Conservation (phyloP, 129 eudicot genomes). For the Sambucus nigra region DNA sequence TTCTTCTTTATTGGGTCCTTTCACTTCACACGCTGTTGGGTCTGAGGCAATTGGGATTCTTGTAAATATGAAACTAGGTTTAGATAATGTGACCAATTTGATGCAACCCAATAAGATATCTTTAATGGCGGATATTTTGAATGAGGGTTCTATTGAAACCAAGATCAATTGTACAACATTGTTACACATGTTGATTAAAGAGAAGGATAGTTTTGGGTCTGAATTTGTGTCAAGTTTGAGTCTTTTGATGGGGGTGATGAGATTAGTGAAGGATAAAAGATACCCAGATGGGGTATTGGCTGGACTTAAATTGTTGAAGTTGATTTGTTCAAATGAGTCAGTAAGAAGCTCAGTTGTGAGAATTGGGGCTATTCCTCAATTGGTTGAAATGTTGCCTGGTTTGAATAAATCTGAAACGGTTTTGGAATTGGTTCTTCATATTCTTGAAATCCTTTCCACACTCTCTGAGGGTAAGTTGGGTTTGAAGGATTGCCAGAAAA, state of each 20-base stretch:
- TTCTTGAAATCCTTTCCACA: slow-evolving; percentile 35
- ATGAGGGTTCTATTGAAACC: slow-evolving; percentile 68
- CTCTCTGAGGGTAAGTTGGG: slow-evolving; percentile 36
- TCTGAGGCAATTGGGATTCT: slow-evolving; percentile 50
- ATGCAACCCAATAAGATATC: slow-evolving; percentile 63
- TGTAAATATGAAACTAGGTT: slow-evolving; percentile 37
- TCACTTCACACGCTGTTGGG: slow-evolving; percentile 55
- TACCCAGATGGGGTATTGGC: slow-evolving; percentile 37
- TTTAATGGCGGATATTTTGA: slow-evolving; percentile 60
- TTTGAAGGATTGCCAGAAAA: slow-evolving; percentile 33
- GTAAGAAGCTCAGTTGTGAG: slow-evolving; percentile 35
- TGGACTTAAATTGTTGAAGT: slow-evolving; percentile 40
- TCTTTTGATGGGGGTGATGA: slow-evolving; percentile 51
- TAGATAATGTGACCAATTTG: slow-evolving; percentile 35
- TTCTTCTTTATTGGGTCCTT: slow-evolving; percentile 50
- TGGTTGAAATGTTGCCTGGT: slow-evolving; percentile 45
- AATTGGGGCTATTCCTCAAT: slow-evolving; percentile 50
- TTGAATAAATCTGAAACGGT: slow-evolving; percentile 30
- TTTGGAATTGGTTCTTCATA: slow-evolving; percentile 39
- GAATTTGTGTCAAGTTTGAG: slow-evolving; percentile 52
- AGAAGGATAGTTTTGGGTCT: slow-evolving; percentile 24
- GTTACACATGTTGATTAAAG: slow-evolving; percentile 41
- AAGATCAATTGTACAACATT: slow-evolving; percentile 49
- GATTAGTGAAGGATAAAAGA: slow-evolving; percentile 41
- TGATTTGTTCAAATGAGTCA: slow-evolving; percentile 27